phyloP scores from a whole-genome alignment of 352 stramenopile species.

The Phytophthora boehmeriae region DNA sequence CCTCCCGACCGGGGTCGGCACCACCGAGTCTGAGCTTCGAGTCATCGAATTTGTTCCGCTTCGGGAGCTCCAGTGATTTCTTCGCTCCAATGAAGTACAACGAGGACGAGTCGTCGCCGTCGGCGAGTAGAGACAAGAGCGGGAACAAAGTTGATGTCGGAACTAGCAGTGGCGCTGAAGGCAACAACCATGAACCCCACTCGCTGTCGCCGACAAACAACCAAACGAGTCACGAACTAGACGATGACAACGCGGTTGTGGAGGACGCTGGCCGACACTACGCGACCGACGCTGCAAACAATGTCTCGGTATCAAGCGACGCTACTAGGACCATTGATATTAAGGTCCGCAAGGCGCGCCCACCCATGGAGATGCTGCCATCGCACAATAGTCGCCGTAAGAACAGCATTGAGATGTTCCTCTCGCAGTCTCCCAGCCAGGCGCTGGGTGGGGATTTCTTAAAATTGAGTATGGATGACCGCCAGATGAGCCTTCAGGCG shows the following conservation, averaged over 20 bases:
- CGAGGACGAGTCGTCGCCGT: conserved; percentile 36
- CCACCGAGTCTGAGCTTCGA: conserved; percentile 43
- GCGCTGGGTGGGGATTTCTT: conserved; percentile 79
- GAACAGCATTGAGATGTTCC: conserved; percentile 90
- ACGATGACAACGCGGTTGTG: not conserved
- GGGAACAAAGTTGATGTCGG: not conserved
- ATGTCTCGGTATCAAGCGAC: conserved; percentile 10
- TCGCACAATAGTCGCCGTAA: conserved; percentile 56
- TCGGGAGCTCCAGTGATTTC: conserved; percentile 49
- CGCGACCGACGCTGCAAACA: conserved; percentile 5
- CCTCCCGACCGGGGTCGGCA: conserved; percentile 7
- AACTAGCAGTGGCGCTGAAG: not conserved
- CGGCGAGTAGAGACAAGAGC: conserved; percentile 20
- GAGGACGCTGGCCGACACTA: conserved; percentile 2
- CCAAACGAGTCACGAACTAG: conserved; percentile 36
- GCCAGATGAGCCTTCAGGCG: conserved; percentile 44
- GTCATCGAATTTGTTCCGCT: conserved; percentile 51
- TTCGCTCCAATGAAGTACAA: conserved; percentile 56
- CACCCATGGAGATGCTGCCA: conserved; percentile 36
- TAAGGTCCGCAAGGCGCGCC: conserved; percentile 23
- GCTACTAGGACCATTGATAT: conserved; percentile 11
- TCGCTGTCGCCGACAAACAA: conserved; percentile 60
- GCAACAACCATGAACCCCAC: conserved; percentile 37
- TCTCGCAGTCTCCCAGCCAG: conserved; percentile 83
- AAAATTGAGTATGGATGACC: conserved; percentile 75